Conservation (phyloP, 305 asterid species). For the Fraxinus nigra region DNA sequence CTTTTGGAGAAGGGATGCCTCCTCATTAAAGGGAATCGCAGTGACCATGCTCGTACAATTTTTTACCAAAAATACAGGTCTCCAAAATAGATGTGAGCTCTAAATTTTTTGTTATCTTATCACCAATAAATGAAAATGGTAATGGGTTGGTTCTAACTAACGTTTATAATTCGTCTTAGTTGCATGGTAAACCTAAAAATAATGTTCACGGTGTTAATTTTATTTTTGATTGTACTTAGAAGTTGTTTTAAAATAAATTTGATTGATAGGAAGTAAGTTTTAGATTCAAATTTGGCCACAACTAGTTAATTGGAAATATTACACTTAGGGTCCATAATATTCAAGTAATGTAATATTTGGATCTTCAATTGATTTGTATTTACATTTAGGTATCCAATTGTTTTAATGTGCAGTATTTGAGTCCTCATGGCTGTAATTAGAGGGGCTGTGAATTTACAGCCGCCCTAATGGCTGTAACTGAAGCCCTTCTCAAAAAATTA, state of each 20-base stretch:
- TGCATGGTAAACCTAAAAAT: not conserved
- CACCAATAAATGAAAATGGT: not conserved
- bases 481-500: no score
- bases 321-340: not conserved
- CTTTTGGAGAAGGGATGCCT: no score
- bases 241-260: not conserved
- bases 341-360: not conserved
- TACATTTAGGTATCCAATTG: not conserved
- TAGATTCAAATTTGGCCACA: not conserved
- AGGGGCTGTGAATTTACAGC: no score
- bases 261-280: not conserved
- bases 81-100: not conserved
- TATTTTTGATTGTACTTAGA: not conserved
- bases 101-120: not conserved
- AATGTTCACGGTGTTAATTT: not conserved
- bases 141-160: not conserved
- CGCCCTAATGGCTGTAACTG: no score
- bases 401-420: not conserved
- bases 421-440: not conserved
- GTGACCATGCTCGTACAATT: not conserved
- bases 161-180: not conserved
- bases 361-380: not conserved
- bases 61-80: not conserved
- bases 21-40: no score
- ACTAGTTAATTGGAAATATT: not conserved